Percentiles rank a stretch among this genome's conserved stretches.
These are phyloP conservation scores for Dothideomycetidae sp. DNA, from an alignment of 2,329 filamentous ascomycete species.

Conservation along the genomic window DNA sequence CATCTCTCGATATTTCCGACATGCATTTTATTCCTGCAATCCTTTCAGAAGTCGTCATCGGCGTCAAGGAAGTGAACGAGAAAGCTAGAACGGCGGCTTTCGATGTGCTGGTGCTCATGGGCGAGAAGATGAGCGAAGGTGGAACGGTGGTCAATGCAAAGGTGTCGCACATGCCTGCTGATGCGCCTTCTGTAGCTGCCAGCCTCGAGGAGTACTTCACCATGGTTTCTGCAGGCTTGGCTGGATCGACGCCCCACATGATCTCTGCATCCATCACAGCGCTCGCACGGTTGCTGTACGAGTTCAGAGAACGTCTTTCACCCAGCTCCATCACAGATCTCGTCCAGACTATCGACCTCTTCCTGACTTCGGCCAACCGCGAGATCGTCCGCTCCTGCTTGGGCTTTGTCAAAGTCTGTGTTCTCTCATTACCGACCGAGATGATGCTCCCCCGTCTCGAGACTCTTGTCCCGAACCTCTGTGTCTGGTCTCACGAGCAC, in stretches of 20 bases:
- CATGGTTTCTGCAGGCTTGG: constrained; percentile 92
- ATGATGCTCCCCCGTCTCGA: constrained; percentile 65
- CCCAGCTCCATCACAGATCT: constrained; percentile 63
- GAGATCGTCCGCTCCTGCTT: constrained; percentile 92
- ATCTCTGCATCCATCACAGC: constrained; percentile 94
- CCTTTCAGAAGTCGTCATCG: constrained; percentile 86
- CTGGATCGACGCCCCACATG: constrained; percentile 89
- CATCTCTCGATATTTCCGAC: constrained; percentile 59
- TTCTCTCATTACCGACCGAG: constrained; percentile 68
- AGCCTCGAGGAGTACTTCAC: constrained; percentile 92
- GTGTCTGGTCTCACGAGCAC: constrained; percentile 96
- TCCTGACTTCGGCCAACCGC: constrained; percentile 88
- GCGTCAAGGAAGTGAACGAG: constrained; percentile 96
- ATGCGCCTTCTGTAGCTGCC: constrained; percentile 63
- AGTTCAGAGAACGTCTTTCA: constrained; percentile 62
- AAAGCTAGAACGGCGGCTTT: constrained; percentile 82
- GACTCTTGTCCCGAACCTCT: constrained; percentile 72
- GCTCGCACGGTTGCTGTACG: constrained; percentile 80
- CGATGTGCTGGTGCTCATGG: constrained; percentile 77
- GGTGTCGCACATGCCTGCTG: constrained; percentile 67
- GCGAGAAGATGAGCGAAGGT: constrained; percentile 62
- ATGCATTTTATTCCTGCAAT: constrained; percentile 89
- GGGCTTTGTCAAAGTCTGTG: constrained; percentile 91
- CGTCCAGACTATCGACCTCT: constrained; percentile 89
- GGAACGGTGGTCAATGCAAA: constrained; percentile 71